These are phyloP conservation scores for Phytophthora palmivora DNA, from an alignment of 352 stramenopile species.

Conservation along the genomic window DNA sequence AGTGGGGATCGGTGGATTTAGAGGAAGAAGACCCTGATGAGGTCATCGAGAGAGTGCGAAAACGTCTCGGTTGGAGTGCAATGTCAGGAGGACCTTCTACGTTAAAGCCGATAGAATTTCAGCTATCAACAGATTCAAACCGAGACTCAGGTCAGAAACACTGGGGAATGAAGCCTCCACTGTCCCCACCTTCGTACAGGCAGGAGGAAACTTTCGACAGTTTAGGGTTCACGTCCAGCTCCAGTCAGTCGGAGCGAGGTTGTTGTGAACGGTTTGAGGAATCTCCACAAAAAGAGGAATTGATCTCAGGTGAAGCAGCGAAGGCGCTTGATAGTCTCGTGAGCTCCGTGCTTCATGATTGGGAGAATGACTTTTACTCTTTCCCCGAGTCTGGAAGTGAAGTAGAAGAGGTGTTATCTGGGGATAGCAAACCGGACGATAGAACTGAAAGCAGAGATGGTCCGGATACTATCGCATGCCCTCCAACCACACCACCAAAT, in stretches of 20 bases:
- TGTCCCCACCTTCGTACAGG: conserved; percentile 15
- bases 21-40: conserved; percentile 40
- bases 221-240: conserved; percentile 4
- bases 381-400: conserved; percentile 13
- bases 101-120: conserved; percentile 14
- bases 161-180: conserved; percentile 14
- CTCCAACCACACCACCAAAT: background rate
- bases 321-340: conserved; percentile 51
- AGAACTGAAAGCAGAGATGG: background rate
- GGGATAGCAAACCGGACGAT: conserved; percentile 7
- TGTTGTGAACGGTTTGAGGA: background rate
- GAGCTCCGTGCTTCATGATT: conserved; percentile 59
- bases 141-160: background rate
- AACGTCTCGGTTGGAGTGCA: conserved; percentile 49
- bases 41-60: conserved; percentile 69
- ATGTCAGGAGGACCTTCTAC: conserved; percentile 1
- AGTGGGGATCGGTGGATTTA: conserved; percentile 23
- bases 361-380: conserved; percentile 43
- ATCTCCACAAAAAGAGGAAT: background rate
- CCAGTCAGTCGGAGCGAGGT: conserved; percentile 8
- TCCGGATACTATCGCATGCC: background rate
- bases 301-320: conserved; percentile 13
- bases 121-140: conserved; percentile 9
- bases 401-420: background rate
- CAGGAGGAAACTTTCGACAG: background rate